Conservation (phyloP, 1,284 basidiomycete species). For the Irpex sp. region DNA sequence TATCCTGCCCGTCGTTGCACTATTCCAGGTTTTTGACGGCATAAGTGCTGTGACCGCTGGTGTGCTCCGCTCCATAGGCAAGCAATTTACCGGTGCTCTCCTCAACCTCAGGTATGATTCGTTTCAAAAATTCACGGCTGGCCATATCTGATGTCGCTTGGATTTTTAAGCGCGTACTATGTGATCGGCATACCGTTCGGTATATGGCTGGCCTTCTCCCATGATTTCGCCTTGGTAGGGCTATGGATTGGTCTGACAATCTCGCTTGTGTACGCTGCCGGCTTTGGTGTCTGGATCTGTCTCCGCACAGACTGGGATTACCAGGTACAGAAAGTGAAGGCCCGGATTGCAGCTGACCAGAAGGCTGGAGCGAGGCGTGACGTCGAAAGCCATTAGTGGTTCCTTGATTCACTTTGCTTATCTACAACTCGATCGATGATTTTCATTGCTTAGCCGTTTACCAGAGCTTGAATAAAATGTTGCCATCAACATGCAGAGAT, state of each 20-base stretch:
- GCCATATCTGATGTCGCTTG: constrained; percentile 9
- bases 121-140: not conserved
- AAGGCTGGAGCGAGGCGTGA: constrained; percentile 17
- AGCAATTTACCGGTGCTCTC: constrained; percentile 75
- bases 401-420: not conserved
- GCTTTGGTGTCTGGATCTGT: constrained; percentile 58
- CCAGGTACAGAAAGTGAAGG: constrained; percentile 67
- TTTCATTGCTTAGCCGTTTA: not conserved
- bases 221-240: constrained; percentile 59
- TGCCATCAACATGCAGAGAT: not conserved
- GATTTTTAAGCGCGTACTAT: constrained; percentile 68
- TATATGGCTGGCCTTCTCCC: constrained; percentile 68
- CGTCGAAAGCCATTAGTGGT: constrained; percentile 15
- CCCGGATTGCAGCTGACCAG: constrained; percentile 49
- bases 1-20: constrained; percentile 81
- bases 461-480: not conserved
- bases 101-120: constrained; percentile 64
- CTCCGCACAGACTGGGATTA: constrained; percentile 68
- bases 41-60: constrained; percentile 77
- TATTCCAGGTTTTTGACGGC: constrained; percentile 88
- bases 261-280: constrained; percentile 62
- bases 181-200: constrained; percentile 74
- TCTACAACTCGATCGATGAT: not conserved
- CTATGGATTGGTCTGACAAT: constrained; percentile 77
- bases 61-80: constrained; percentile 83